Evolutionary conservation across 257 asterid genomes (phyloP).

Genomic region (Lantana camara): DNA sequence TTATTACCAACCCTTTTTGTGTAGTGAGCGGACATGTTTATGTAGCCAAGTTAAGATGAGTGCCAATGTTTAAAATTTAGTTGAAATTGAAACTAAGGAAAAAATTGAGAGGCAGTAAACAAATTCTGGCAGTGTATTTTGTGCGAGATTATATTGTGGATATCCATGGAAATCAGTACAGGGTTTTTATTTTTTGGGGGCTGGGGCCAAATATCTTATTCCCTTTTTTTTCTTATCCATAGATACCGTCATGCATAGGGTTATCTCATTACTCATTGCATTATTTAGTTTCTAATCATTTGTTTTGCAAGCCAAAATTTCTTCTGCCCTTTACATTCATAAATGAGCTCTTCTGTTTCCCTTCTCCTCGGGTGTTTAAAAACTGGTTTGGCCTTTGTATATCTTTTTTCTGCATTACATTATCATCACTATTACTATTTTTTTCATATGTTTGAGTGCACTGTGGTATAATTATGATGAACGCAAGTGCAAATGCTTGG

Average conservation of each 20-base stretch:
- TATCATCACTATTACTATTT: background rate
- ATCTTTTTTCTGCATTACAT: background rate
- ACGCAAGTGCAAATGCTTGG: slow-evolving; percentile 18
- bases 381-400: slow-evolving; percentile 3
- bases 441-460: background rate
- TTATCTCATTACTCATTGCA: background rate
- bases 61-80: slow-evolving; percentile 5
- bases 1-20: slow-evolving; percentile 1
- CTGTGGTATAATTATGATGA: slow-evolving; percentile 18
- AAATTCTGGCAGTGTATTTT: slow-evolving; percentile 1
- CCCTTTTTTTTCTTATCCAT: slow-evolving; percentile 1
- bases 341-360: background rate
- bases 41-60: slow-evolving; percentile 20
- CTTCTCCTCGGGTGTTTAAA: background rate
- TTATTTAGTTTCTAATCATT: background rate
- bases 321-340: background rate
- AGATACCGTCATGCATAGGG: background rate
- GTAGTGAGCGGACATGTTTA: slow-evolving; percentile 1
- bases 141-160: slow-evolving; percentile 19
- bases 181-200: slow-evolving; percentile 10
- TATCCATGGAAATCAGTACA: no score
- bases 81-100: slow-evolving; percentile 10
- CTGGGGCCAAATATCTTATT: slow-evolving; percentile 14
- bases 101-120: background rate
- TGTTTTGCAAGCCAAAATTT: slow-evolving; percentile 2